Evolutionary conservation across 2,329 filamentous ascomycete genomes (phyloP).

Genomic region (Plenodomus lindquistii): DNA sequence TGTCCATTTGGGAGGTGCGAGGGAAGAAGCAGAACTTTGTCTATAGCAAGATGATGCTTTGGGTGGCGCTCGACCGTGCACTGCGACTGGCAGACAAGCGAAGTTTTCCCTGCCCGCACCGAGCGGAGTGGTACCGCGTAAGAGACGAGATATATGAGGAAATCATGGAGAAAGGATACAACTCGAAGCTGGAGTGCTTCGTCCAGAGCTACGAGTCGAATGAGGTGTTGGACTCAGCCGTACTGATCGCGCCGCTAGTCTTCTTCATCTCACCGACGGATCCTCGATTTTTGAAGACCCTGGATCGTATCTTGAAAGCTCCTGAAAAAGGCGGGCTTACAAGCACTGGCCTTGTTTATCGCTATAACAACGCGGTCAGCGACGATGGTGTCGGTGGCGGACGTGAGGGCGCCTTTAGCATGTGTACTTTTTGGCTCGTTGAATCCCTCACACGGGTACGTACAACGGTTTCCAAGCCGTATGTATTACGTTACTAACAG

Average conservation of each 20-base stretch:
- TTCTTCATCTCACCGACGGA: conserved; percentile 81
- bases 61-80: conserved; percentile 78
- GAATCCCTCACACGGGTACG: conserved; percentile 72
- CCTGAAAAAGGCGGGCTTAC: conserved; percentile 77
- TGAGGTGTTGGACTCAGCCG: conserved; percentile 72
- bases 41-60: conserved; percentile 83
- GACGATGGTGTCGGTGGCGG: conserved; percentile 72
- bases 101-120: conserved; percentile 73
- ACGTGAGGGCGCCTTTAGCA: conserved; percentile 74
- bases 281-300: conserved; percentile 71
- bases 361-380: conserved; percentile 70
- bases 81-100: conserved; percentile 75
- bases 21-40: conserved; percentile 76
- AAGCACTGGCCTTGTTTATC: conserved; percentile 73
- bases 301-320: conserved; percentile 71
- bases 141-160: conserved; percentile 73
- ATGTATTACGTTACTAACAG: conserved; percentile 9
- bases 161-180: conserved; percentile 80
- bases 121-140: conserved; percentile 66
- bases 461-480: conserved; percentile 38
- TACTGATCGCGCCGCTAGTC: conserved; percentile 75
- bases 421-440: conserved; percentile 84
- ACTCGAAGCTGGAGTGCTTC: conserved; percentile 69
- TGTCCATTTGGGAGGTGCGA: conserved; percentile 84
- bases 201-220: conserved; percentile 75